Percentiles rank a stretch among this genome's conserved stretches.
Evolutionary conservation across 768 basidiomycete genomes (phyloP).

Genomic region (Austroboletus festivus): DNA sequence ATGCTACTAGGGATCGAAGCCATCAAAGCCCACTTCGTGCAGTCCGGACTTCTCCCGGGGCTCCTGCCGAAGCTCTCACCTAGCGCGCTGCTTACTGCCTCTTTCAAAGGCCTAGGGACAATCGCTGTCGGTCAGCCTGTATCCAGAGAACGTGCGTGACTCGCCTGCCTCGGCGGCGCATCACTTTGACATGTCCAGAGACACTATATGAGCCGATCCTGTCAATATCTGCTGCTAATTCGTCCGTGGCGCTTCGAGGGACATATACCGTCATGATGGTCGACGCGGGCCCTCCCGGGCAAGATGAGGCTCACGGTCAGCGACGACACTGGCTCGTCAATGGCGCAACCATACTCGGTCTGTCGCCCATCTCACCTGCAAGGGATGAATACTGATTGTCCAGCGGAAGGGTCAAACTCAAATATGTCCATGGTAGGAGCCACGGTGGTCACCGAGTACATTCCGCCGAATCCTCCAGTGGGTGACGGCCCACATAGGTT

Average conservation of each 20-base stretch:
- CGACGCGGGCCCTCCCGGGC: slow-evolving; percentile 68
- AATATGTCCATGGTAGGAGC: slow-evolving; percentile 43
- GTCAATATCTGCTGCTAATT: slow-evolving; percentile 48
- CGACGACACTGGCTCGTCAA: slow-evolving; percentile 84
- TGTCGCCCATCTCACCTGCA: slow-evolving; percentile 5
- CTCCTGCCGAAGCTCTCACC: slow-evolving; percentile 61
- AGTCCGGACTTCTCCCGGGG: slow-evolving; percentile 59
- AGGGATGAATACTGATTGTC: background rate
- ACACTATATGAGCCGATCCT: slow-evolving; percentile 53
- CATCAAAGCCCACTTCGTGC: slow-evolving; percentile 66
- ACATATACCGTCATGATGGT: slow-evolving; percentile 71
- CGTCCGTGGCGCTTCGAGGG: slow-evolving; percentile 42
- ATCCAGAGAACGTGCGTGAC: slow-evolving; percentile 51
- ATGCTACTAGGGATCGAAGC: slow-evolving; percentile 47
- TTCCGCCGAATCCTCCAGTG: slow-evolving; percentile 64
- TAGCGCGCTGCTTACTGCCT: slow-evolving; percentile 50
- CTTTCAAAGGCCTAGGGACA: slow-evolving; percentile 46
- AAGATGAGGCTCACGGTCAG: slow-evolving; percentile 53
- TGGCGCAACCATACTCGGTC: slow-evolving; percentile 49
- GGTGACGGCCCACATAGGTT: slow-evolving; percentile 77
- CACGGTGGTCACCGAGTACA: slow-evolving; percentile 58
- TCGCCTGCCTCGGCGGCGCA: background rate
- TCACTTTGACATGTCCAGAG: slow-evolving; percentile 38
- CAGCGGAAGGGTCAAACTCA: slow-evolving; percentile 23
- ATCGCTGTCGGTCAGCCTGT: slow-evolving; percentile 59